Conservation (phyloP, 108 stramenopile genomes). For the Pseudonitzschia delicatissima region DNA sequence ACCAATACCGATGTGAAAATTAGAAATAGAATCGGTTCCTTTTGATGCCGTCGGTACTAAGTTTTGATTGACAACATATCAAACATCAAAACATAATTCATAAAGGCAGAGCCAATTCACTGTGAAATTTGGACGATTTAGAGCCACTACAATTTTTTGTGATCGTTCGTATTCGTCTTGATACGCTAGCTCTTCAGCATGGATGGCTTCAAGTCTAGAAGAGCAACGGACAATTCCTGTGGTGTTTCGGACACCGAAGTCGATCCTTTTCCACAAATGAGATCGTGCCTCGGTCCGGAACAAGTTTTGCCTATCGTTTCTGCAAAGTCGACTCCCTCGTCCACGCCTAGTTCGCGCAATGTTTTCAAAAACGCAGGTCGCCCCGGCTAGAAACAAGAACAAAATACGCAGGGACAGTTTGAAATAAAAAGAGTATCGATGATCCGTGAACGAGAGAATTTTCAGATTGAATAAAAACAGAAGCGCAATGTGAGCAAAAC, state of each 20-base stretch:
- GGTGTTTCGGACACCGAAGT: constrained; percentile 38
- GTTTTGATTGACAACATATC: not conserved
- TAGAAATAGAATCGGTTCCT: no score
- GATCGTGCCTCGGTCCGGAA: constrained; percentile 49
- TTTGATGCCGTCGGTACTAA: no score
- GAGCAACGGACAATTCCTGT: constrained; percentile 38
- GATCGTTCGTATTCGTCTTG: no score
- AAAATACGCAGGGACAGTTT: no score
- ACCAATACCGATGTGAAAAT: no score
- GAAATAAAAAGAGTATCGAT: no score
- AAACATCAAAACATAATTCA: not conserved
- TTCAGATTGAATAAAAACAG: not conserved
- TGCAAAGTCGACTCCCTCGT: constrained; percentile 29
- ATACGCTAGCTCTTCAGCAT: not conserved
- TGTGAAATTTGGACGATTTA: no score
- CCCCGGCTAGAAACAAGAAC: constrained; percentile 32
- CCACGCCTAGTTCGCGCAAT: constrained; percentile 35
- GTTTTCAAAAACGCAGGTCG: constrained; percentile 56
- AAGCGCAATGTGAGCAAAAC: not conserved
- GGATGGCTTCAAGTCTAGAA: constrained; percentile 43
- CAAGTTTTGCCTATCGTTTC: constrained; percentile 46
- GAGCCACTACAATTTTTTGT: no score
- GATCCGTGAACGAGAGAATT: no score
- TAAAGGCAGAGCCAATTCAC: no score
- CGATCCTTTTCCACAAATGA: constrained; percentile 53